Base-by-base conservation (phyloP, 768 basidiomycete species). In the Rhizopogon roseolus region DNA sequence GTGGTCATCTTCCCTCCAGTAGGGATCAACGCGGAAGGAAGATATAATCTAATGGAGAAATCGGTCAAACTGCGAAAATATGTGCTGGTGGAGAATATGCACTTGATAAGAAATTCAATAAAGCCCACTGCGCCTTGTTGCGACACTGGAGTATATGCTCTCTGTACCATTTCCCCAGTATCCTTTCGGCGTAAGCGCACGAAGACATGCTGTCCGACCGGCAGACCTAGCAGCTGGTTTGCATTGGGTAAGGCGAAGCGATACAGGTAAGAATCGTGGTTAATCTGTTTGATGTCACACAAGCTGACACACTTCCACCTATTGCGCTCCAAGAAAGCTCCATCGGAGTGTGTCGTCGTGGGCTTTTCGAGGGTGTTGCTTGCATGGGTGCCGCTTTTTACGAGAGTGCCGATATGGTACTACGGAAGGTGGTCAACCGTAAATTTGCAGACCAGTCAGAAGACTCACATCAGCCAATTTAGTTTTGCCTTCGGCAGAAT, bases 131-230 rank as follows among this genome's bases (percentile, higher is more conserved):
- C 73, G 22, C 68, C 65, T 40, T 64, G 58, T 44, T 59, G 60
- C 27, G 81, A 81, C n/a, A 84, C 71, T 0, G 83, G 83, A 0
- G 82, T 85, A 55, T 84, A 86, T 0, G 82, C 79, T 13, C 83
- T 71, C 55, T 81, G 81, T 0, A 84, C 74, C 10, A 80, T 41
- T 46, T 82, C 75, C 28, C 73, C 73, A 16, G 56, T 59, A 27
- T 65, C 61, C 39, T 77, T 77, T 42, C 73, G 62, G 27, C 65
- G 62, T 13, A 84, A 62, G 1, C 82, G 75, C 6, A 79, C 74
- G 57, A 79, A 81, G 42, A 84, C 75, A 57, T 85, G 84, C 50
- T 84, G 81, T 4, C 84, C 83, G n/a, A 76, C 71, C 0, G 79
- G 79, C 11, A 85, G 66, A 8, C 84, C 84, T 5, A 85, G 68